phyloP scores from a whole-genome alignment of 495 filamentous ascomycete genomes.

The Trichoderma virens region DNA sequence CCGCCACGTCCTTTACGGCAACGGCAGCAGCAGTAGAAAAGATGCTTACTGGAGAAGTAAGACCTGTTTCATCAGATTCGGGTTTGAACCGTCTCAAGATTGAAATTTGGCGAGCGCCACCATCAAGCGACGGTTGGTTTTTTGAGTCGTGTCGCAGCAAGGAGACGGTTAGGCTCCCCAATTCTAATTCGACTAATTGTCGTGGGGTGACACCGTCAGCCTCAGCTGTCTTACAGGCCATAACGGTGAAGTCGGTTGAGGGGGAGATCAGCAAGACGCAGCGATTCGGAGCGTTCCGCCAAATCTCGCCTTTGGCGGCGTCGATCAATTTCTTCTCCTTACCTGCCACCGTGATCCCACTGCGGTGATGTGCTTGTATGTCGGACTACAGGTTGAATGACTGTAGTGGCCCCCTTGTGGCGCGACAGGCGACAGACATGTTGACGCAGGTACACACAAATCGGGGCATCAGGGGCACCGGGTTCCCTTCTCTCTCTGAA shows the following conservation, averaged over 20 bases:
- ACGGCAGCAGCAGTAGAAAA: background rate
- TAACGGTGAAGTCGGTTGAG: background rate
- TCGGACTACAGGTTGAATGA: background rate
- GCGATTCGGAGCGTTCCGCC: constrained; percentile 7
- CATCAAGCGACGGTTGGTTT: background rate
- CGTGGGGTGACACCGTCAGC: background rate
- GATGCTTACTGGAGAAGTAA: background rate
- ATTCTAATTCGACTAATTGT: background rate
- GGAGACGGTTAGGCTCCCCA: background rate
- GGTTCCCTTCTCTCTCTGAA: background rate
- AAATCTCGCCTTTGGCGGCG: background rate
- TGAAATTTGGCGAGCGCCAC: background rate
- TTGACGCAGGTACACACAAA: background rate
- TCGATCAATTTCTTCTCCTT: background rate
- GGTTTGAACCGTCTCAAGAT: background rate
- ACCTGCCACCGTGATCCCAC: background rate
- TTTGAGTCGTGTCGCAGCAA: background rate
- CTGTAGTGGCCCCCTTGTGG: background rate
- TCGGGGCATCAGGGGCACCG: background rate
- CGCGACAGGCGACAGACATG: background rate
- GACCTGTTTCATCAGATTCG: background rate
- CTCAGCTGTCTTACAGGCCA: background rate
- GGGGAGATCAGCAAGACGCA: constrained; percentile 7
- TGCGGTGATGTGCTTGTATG: background rate
- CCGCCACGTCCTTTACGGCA: background rate